Evolutionary conservation across 345 rosid genomes (phyloP).

Genomic region (Gossypium ekmanianum): DNA sequence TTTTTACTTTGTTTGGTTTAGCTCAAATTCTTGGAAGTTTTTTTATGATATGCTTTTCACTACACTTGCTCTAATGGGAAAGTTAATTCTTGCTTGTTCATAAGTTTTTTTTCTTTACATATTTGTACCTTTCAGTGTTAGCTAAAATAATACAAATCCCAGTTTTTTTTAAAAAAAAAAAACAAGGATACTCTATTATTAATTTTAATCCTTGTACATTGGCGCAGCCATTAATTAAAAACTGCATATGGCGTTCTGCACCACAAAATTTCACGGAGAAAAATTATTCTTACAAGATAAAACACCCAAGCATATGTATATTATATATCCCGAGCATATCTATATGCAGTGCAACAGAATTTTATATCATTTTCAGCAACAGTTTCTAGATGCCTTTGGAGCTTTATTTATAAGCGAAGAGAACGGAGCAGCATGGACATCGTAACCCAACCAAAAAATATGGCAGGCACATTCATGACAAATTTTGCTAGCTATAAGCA

Average conservation of each 20-base stretch:
- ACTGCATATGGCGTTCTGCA: background rate
- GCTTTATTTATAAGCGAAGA: background rate
- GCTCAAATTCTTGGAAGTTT: too few species aligned
- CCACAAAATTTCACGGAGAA: background rate
- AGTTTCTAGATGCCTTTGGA: background rate
- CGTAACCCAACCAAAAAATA: slow-evolving; percentile 17
- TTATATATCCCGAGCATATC: background rate
- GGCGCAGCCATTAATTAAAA: background rate
- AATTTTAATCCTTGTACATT: background rate
- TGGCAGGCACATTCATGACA: slow-evolving; percentile 6
- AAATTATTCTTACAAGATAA: background rate
- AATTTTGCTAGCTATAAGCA: slow-evolving; percentile 6
- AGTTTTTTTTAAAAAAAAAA: background rate
- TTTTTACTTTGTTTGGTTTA: too few species aligned
- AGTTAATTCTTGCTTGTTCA: background rate
- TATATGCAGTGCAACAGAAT: background rate
- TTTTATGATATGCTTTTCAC: background rate
- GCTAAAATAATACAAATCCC: background rate
- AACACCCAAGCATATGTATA: background rate
- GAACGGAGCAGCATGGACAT: background rate
- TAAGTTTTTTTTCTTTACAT: background rate
- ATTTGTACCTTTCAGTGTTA: background rate
- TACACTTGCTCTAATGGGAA: background rate
- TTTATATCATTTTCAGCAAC: background rate
- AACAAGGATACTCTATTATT: background rate